These are phyloP conservation scores for Phlyctochytrium planicorne DNA, from an alignment of 192 early-diverging fungal species.

Conservation along the genomic window DNA sequence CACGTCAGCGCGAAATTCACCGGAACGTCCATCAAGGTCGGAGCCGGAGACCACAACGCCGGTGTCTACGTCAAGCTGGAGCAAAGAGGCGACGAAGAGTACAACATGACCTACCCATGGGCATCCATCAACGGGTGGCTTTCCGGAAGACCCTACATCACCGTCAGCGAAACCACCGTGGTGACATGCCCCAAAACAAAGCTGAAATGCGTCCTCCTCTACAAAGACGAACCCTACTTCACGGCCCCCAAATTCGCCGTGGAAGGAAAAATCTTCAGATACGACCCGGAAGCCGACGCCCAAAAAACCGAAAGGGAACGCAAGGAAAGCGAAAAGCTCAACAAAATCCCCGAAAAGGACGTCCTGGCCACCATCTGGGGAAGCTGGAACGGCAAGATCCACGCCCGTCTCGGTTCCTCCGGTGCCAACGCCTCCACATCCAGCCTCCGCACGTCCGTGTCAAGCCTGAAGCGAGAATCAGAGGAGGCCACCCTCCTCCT, in stretches of 20 bases:
- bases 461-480: too few species aligned
- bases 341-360: constrained; percentile 48
- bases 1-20: constrained; percentile 74
- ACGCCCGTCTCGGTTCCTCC: constrained; percentile 23
- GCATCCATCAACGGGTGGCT: constrained; percentile 71
- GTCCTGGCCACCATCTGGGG: constrained; percentile 62
- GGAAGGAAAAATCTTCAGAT: constrained; percentile 65
- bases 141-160: constrained; percentile 61
- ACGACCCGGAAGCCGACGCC: constrained; percentile 46
- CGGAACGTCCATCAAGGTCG: constrained; percentile 69
- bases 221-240: constrained; percentile 76
- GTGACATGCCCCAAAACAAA: constrained; percentile 64
- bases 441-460: background rate
- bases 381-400: constrained; percentile 64
- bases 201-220: constrained; percentile 61
- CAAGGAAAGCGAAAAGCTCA: constrained; percentile 27
- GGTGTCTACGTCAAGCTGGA: constrained; percentile 65
- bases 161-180: constrained; percentile 56
- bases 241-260: constrained; percentile 66
- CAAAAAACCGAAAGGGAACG: constrained; percentile 49
- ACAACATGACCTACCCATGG: constrained; percentile 62
- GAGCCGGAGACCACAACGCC: constrained; percentile 61
- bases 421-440: background rate
- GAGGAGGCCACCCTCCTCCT: constrained; percentile 42
- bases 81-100: constrained; percentile 62